A percentile compares a stretch with the other conserved stretches of the same genome.
These are phyloP conservation scores for Yarrowia bubula DNA, from an alignment of 805 yeast species.

Conservation along the genomic window DNA sequence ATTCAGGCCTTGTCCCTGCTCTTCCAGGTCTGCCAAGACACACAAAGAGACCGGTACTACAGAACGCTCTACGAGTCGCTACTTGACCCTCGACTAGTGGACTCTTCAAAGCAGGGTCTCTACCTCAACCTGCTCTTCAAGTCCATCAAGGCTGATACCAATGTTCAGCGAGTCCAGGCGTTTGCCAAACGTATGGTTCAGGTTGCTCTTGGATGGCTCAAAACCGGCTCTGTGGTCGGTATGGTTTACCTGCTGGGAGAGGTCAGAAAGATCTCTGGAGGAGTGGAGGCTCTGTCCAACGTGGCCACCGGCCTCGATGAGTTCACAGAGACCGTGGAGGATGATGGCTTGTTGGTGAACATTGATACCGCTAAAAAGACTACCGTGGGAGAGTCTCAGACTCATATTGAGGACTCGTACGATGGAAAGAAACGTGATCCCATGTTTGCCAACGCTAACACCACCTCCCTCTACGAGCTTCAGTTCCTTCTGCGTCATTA, in stretches of 20 bases:
- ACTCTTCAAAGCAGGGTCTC: constrained; percentile 90
- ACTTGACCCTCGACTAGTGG: constrained; percentile 75
- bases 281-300: constrained; percentile 50
- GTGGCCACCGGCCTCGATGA: constrained; percentile 49
- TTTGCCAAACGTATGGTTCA: constrained; percentile 89
- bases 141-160: constrained; percentile 69
- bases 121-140: constrained; percentile 83
- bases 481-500: constrained; percentile 70
- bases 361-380: background rate
- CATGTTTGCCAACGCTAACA: constrained; percentile 79
- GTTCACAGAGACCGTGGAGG: constrained; percentile 36
- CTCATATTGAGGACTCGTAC: constrained; percentile 43
- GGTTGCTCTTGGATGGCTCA: constrained; percentile 79
- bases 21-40: constrained; percentile 66
- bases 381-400: constrained; percentile 21
- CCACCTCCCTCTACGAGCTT: constrained; percentile 84
- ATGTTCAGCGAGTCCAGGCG: constrained; percentile 67
- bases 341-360: constrained; percentile 28
- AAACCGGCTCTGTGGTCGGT: constrained; percentile 84
- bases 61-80: constrained; percentile 87
- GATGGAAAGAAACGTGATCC: constrained; percentile 93
- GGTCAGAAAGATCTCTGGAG: constrained; percentile 47
- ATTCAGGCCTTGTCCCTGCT: constrained; percentile 87
- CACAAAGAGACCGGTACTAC: constrained; percentile 57
- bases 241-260: constrained; percentile 72